Conservation (phyloP, 176 grass and related monocot genomes). For the Carex scoparia region DNA sequence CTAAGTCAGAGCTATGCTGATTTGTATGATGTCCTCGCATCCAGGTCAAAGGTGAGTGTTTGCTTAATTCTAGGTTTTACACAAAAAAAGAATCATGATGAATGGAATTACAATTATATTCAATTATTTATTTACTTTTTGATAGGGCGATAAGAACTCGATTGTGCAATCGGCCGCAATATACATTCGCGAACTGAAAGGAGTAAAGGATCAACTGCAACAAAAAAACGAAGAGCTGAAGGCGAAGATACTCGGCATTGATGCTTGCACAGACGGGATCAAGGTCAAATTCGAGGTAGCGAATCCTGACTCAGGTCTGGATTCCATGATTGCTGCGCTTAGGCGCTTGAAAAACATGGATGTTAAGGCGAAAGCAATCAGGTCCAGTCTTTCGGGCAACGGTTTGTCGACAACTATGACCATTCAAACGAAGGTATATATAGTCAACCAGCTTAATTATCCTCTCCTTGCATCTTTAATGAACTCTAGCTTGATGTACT, state of each 20-base stretch:
- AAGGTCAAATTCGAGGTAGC: constrained; percentile 61
- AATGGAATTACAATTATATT: no score
- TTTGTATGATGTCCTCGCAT: constrained; percentile 50
- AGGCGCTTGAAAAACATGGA: constrained; percentile 54
- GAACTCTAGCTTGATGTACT: background rate
- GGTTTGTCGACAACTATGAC: constrained; percentile 47
- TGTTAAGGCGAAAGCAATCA: constrained; percentile 52
- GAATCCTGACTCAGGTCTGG: constrained; percentile 45
- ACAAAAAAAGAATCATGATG: background rate
- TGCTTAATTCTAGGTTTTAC: background rate
- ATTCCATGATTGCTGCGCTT: constrained; percentile 76
- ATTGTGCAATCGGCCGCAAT: constrained; percentile 62
- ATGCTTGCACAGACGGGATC: constrained; percentile 33
- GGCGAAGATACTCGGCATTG: constrained; percentile 44
- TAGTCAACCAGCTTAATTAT: background rate
- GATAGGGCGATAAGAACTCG: constrained; percentile 73
- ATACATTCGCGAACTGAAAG: constrained; percentile 60
- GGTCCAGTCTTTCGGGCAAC: constrained; percentile 28
- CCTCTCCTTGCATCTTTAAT: background rate
- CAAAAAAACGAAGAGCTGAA: constrained; percentile 54
- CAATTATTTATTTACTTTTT: background rate
- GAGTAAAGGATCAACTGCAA: constrained; percentile 38
- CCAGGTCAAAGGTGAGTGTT: constrained; percentile 50
- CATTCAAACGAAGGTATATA: constrained; percentile 74
- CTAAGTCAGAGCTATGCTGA: constrained; percentile 96